A percentile compares a stretch with the other conserved stretches of the same genome.
Evolutionary conservation across 1,284 basidiomycete species (phyloP).

Genomic region (Veloporphyrellus conicus): DNA sequence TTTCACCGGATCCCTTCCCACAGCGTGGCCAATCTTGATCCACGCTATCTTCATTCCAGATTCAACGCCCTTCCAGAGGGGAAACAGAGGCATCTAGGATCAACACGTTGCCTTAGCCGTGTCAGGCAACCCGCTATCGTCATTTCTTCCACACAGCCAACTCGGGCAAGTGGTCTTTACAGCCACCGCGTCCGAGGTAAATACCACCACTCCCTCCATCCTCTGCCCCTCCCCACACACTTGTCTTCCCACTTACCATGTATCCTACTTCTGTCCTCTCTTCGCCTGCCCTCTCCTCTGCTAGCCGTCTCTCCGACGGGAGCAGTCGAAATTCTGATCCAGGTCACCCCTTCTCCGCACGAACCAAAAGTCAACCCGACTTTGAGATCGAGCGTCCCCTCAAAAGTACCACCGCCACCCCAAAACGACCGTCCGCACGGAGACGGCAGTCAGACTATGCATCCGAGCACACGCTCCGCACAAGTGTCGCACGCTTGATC

Average conservation of each 20-base stretch:
- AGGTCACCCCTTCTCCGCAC: conserved; percentile 26
- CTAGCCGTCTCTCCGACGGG: conserved; percentile 34
- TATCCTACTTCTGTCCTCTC: neutral
- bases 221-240: conserved; percentile 8
- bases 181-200: conserved; percentile 35
- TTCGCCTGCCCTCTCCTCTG: conserved; percentile 25
- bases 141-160: conserved; percentile 25
- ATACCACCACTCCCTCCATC: conserved; percentile 19
- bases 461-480: conserved; percentile 52
- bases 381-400: conserved; percentile 60
- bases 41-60: conserved; percentile 29
- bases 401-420: conserved; percentile 33
- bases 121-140: conserved; percentile 31
- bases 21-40: conserved; percentile 32
- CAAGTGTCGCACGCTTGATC: conserved; percentile 55
- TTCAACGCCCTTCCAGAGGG: conserved; percentile 26
- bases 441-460: conserved; percentile 40
- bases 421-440: conserved; percentile 31
- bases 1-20: conserved; percentile 16
- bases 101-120: conserved; percentile 33
- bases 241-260: conserved; percentile 19
- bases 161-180: conserved; percentile 30
- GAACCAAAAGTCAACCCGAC: conserved; percentile 39
- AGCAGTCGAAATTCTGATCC: conserved; percentile 34
- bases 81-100: conserved; percentile 23